Evolutionary conservation across 352 stramenopile species (phyloP).

Genomic region (Phytophthora niederhauseri): DNA sequence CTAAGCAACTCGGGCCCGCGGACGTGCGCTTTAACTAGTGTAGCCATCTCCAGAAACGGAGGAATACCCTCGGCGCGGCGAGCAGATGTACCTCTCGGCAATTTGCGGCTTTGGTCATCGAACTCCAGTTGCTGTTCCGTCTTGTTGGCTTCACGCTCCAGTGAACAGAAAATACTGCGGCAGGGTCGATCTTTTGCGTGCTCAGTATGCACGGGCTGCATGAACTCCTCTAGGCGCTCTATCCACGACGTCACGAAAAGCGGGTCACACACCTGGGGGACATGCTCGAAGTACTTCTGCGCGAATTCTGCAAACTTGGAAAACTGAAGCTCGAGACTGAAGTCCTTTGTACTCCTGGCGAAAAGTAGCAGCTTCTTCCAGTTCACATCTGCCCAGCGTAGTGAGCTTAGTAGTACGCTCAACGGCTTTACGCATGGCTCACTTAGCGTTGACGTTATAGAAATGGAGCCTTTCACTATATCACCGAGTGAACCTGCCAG

Average conservation of each 20-base stretch:
- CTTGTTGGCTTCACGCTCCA: conserved; percentile 57
- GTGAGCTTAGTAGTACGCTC: conserved; percentile 34
- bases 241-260: conserved; percentile 37
- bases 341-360: conserved; percentile 41
- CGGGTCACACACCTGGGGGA: conserved; percentile 24
- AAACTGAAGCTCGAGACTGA: conserved; percentile 48
- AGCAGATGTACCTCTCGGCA: conserved; percentile 46
- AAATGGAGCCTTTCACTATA: conserved; percentile 38
- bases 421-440: conserved; percentile 35
- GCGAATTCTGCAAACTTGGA: conserved; percentile 31
- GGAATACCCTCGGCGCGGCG: conserved; percentile 22
- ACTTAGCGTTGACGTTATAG: conserved; percentile 34
- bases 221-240: conserved; percentile 36
- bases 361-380: conserved; percentile 46
- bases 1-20: conserved; percentile 47
- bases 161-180: conserved; percentile 62
- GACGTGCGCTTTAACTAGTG: conserved; percentile 37
- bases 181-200: conserved; percentile 55
- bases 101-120: conserved; percentile 53
- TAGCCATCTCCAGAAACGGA: conserved; percentile 34
- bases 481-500: conserved; percentile 45
- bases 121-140: conserved; percentile 60
- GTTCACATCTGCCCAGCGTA: conserved; percentile 40
- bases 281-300: conserved; percentile 3
- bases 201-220: conserved; percentile 43